phyloP scores from a whole-genome alignment of 2,329 filamentous ascomycete genomes.

The Monosporascus sp. region DNA sequence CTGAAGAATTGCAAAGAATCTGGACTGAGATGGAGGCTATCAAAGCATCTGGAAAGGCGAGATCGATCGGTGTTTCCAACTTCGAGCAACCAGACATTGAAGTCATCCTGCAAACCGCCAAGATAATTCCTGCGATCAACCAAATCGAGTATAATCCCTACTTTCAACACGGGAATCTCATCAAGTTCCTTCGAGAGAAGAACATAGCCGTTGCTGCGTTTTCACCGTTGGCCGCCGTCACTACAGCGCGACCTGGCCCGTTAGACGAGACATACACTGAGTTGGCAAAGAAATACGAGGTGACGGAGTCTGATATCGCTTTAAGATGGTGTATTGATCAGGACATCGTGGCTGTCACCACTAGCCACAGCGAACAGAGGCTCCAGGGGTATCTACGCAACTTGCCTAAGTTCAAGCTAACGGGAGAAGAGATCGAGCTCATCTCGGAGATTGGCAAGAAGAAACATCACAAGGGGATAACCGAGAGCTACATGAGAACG shows the following conservation, averaged over 20 bases:
- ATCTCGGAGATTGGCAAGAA: slow-evolving; percentile 49
- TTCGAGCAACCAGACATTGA: slow-evolving; percentile 54
- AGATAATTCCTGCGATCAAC: slow-evolving; percentile 62
- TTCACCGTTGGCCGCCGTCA: slow-evolving; percentile 41
- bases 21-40: slow-evolving; percentile 61
- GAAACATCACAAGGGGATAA: slow-evolving; percentile 50
- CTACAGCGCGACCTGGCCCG: slow-evolving; percentile 42
- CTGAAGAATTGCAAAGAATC: slow-evolving; percentile 47
- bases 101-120: slow-evolving; percentile 50
- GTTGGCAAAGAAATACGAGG: slow-evolving; percentile 51
- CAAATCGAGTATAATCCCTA: slow-evolving; percentile 78
- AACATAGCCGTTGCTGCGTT: slow-evolving; percentile 51
- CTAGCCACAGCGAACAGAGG: slow-evolving; percentile 50
- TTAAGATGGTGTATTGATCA: slow-evolving; percentile 55
- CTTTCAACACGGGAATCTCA: slow-evolving; percentile 55
- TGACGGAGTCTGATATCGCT: slow-evolving; percentile 48
- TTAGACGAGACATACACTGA: slow-evolving; percentile 43
- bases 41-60: slow-evolving; percentile 57
- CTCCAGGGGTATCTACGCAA: slow-evolving; percentile 46
- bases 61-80: slow-evolving; percentile 72
- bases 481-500: neutral
- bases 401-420: slow-evolving; percentile 49
- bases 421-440: slow-evolving; percentile 49
- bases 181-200: slow-evolving; percentile 51
- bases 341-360: slow-evolving; percentile 53